Evolutionary conservation across 2,329 filamentous ascomycete genomes (phyloP).

Genomic region (Beauveria asiatica): DNA sequence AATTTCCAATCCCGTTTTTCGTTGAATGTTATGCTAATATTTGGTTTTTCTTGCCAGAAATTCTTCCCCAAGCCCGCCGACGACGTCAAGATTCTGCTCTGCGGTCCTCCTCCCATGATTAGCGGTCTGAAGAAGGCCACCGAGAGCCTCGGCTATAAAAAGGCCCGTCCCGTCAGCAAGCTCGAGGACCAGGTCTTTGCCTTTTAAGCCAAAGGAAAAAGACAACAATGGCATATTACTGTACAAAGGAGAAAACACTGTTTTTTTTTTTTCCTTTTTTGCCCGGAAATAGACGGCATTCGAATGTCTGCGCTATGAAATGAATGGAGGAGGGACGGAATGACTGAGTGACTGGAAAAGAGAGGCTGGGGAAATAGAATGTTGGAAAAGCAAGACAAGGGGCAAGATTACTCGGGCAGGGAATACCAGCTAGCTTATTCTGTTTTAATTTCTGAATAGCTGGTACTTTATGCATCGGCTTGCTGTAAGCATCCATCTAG

Average conservation of each 20-base stretch:
- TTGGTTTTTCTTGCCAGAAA: slow-evolving; percentile 39
- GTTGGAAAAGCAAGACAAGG: neutral
- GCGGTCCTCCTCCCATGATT: slow-evolving; percentile 94
- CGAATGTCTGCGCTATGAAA: neutral
- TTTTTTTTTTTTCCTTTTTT: neutral
- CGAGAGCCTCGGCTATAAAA: slow-evolving; percentile 80
- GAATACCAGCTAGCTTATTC: neutral
- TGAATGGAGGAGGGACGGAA: neutral
- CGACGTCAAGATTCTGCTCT: slow-evolving; percentile 90
- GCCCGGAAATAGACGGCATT: neutral
- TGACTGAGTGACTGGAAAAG: neutral
- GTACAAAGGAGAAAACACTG: neutral
- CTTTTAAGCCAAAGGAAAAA: slow-evolving; percentile 42
- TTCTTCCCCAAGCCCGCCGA: slow-evolving; percentile 71
- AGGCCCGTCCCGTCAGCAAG: slow-evolving; percentile 93
- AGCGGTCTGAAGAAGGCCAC: slow-evolving; percentile 94
- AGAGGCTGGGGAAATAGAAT: neutral
- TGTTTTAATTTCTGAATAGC: neutral
- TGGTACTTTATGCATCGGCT: neutral
- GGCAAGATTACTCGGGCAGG: neutral
- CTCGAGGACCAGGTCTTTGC: slow-evolving; percentile 96
- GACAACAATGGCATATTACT: neutral
- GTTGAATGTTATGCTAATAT: slow-evolving; percentile 14
- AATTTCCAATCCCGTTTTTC: neutral
- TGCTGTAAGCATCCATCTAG: too few relatives aligned